phyloP scores from a whole-genome alignment of 805 yeast species.

The Candida succiphila region DNA sequence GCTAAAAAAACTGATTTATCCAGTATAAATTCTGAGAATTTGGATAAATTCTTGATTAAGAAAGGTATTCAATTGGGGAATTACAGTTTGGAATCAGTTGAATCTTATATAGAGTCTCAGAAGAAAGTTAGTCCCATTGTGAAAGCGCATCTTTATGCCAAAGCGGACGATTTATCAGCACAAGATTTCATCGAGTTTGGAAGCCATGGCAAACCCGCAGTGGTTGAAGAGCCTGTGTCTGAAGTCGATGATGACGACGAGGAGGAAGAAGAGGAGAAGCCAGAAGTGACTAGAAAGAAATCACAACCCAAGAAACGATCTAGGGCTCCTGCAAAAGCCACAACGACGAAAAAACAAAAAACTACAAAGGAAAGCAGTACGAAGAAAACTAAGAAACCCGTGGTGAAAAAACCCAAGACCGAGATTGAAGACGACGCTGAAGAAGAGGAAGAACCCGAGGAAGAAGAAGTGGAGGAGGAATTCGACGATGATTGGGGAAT shows the following conservation, averaged over 20 bases:
- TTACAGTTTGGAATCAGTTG: too few species aligned
- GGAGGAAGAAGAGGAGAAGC: slow-evolving; percentile 1
- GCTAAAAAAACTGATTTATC: slow-evolving; percentile 42
- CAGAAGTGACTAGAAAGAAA: background rate
- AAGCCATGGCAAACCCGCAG: slow-evolving; percentile 28
- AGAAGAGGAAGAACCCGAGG: slow-evolving; percentile 5
- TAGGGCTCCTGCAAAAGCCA: background rate
- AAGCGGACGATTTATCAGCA: slow-evolving; percentile 31
- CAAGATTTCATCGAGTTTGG: slow-evolving; percentile 35
- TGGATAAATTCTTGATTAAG: slow-evolving; percentile 21
- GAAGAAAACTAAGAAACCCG: background rate
- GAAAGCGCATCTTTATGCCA: slow-evolving; percentile 20
- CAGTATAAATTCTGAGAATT: slow-evolving; percentile 29
- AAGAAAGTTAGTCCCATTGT: slow-evolving; percentile 24
- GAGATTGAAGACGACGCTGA: background rate
- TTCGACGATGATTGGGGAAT: slow-evolving; percentile 19
- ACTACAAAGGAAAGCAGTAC: background rate
- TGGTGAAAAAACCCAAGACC: background rate
- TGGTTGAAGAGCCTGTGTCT: slow-evolving; percentile 1
- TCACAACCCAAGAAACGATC: background rate
- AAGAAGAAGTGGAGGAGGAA: slow-evolving; percentile 7
- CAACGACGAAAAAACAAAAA: background rate
- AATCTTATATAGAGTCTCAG: too few species aligned
- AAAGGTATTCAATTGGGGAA: slow-evolving; percentile 15
- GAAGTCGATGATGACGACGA: slow-evolving; percentile 8